Conservation (phyloP, 225 moss, liverwort and hornwort genomes). For the Straminergon stramineum region DNA sequence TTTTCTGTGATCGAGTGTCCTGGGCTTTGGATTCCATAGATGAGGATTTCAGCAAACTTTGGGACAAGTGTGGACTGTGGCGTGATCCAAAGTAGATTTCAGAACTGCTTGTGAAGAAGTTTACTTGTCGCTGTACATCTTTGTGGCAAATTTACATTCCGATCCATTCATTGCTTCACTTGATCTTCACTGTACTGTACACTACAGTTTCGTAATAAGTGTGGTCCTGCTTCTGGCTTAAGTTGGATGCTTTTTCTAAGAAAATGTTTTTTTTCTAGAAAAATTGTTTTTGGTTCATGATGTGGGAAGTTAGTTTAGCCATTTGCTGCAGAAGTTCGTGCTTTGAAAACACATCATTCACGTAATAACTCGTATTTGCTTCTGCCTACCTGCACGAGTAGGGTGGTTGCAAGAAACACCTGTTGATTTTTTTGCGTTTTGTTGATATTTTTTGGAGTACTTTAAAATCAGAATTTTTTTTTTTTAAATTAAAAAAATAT, state of each 20-base stretch:
- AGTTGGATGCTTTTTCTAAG: not conserved
- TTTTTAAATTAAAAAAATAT: too few species aligned
- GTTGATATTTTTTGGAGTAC: too few species aligned
- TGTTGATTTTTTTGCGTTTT: too few species aligned
- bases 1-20: not conserved
- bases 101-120: not conserved
- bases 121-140: not conserved
- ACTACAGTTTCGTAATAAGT: not conserved
- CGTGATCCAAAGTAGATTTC: not conserved
- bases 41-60: not conserved
- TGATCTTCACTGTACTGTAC: not conserved
- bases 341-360: not conserved
- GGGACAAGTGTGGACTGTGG: not conserved
- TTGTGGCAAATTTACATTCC: not conserved
- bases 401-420: too few species aligned
- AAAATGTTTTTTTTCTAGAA: too few species aligned
- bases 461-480: too few species aligned
- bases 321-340: not conserved
- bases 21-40: not conserved
- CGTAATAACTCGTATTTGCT: not conserved
- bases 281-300: not conserved
- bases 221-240: not conserved
- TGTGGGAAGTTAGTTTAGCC: not conserved
- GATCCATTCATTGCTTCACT: not conserved
- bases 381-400: not conserved